Evolutionary conservation across 768 basidiomycete species (phyloP).

Genomic region (Leccinum pellstonianum): DNA sequence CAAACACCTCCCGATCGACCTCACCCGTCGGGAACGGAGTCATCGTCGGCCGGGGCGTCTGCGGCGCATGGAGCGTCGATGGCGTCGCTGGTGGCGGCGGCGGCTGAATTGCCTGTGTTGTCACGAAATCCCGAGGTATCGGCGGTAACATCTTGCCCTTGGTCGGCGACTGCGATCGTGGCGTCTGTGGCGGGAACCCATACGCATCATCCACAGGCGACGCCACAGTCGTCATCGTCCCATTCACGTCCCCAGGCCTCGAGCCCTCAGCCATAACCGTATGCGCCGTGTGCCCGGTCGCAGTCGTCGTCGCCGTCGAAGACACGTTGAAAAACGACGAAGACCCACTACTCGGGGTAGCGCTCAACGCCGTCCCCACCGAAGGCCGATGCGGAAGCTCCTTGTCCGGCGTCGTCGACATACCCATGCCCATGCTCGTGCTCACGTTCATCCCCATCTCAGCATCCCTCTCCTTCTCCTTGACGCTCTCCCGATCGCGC

Average conservation of each 20-base stretch:
- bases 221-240: constrained; percentile 18
- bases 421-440: background rate
- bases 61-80: constrained; percentile 9
- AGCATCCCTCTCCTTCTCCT: constrained; percentile 43
- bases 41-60: constrained; percentile 38
- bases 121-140: constrained; percentile 68
- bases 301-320: constrained; percentile 40
- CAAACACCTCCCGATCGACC: constrained; percentile 67
- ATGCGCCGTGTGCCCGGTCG: constrained; percentile 38
- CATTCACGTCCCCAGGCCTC: constrained; percentile 29
- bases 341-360: constrained; percentile 73
- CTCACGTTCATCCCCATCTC: background rate
- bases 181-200: constrained; percentile 15
- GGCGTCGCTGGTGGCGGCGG: constrained; percentile 3
- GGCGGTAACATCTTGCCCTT: constrained; percentile 72
- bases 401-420: constrained; percentile 39
- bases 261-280: constrained; percentile 38
- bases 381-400: constrained; percentile 46
- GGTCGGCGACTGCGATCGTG: constrained; percentile 49
- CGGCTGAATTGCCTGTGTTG: constrained; percentile 13
- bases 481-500: constrained; percentile 43
- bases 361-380: constrained; percentile 48
- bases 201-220: constrained; percentile 26
- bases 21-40: constrained; percentile 64
- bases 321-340: constrained; percentile 87